Evolutionary conservation across 805 yeast genomes (phyloP).

Genomic region (Starmerella geochares): DNA sequence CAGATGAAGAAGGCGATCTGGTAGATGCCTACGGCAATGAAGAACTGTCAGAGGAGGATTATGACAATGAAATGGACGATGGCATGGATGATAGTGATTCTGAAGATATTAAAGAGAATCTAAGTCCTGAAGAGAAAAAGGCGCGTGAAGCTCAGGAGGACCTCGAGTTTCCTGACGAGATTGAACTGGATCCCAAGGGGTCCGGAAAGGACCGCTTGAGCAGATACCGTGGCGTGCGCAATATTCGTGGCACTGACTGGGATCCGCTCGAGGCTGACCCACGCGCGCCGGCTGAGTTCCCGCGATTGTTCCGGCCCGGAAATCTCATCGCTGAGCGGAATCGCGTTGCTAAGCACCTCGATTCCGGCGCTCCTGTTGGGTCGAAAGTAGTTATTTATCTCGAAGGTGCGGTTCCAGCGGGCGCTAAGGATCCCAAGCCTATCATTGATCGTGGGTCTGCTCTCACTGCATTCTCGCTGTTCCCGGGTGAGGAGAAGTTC

Average conservation of each 20-base stretch:
- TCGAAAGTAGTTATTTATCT: slow-evolving; percentile 50
- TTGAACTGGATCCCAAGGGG: slow-evolving; percentile 69
- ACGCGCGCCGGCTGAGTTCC: slow-evolving; percentile 69
- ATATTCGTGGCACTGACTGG: slow-evolving; percentile 74
- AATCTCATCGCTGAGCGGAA: slow-evolving; percentile 70
- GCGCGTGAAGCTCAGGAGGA: slow-evolving; percentile 66
- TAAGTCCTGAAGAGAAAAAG: slow-evolving; percentile 76
- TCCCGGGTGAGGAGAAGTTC: slow-evolving; percentile 77
- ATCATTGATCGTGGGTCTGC: slow-evolving; percentile 34
- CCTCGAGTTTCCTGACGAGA: slow-evolving; percentile 88
- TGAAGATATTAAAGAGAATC: slow-evolving; percentile 34
- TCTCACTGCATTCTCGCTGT: slow-evolving; percentile 53
- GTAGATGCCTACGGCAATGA: slow-evolving; percentile 16
- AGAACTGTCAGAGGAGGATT: slow-evolving; percentile 18
- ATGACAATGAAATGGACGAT: slow-evolving; percentile 34
- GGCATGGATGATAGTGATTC: slow-evolving; percentile 20
- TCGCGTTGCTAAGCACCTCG: slow-evolving; percentile 47
- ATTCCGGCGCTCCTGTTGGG: slow-evolving; percentile 46
- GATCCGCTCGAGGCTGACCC: slow-evolving; percentile 73
- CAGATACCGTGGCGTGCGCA: slow-evolving; percentile 80
- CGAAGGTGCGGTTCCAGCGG: slow-evolving; percentile 6
- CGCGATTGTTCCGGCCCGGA: slow-evolving; percentile 57
- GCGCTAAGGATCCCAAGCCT: slow-evolving; percentile 24
- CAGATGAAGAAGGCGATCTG: slow-evolving; percentile 28
- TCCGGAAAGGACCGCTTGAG: slow-evolving; percentile 64